Evolutionary conservation across 305 asterid genomes (phyloP).

Genomic region (Caryopteris hybrid): DNA sequence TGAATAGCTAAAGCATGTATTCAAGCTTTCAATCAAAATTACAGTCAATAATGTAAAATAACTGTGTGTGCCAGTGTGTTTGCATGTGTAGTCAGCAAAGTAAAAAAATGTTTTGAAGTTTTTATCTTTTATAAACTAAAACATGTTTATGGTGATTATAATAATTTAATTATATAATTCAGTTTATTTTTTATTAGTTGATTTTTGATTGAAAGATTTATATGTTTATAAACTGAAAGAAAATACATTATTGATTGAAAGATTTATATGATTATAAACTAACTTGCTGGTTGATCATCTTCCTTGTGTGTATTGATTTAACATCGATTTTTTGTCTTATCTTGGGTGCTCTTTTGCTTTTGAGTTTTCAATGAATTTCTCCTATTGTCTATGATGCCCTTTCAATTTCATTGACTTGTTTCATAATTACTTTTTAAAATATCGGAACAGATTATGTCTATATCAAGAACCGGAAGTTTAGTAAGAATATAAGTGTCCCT

Average conservation of each 20-base stretch:
- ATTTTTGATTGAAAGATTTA: not conserved
- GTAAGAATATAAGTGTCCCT: slow-evolving; percentile 46
- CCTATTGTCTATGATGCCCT: not conserved
- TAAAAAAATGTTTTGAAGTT: not conserved
- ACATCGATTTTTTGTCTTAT: not conserved
- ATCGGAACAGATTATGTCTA: slow-evolving; percentile 44
- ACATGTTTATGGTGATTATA: not conserved
- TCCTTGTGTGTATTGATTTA: not conserved
- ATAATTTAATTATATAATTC: too few relatives aligned
- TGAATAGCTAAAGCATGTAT: not conserved
- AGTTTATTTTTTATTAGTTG: too few relatives aligned
- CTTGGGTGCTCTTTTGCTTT: not conserved
- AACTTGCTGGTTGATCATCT: too few relatives aligned
- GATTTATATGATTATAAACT: not conserved
- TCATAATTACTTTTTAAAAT: slow-evolving; percentile 14
- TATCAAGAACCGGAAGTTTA: slow-evolving; percentile 40
- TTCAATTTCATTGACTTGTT: not conserved
- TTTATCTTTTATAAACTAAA: not conserved
- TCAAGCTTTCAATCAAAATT: not conserved
- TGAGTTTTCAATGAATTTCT: not conserved
- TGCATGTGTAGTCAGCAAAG: not conserved
- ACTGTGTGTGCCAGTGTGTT: not conserved
- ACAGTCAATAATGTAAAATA: too few relatives aligned
- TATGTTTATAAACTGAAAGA: not conserved
- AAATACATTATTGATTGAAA: too few relatives aligned